Percentiles rank a stretch among this genome's conserved stretches.
Conservation (phyloP, 345 rosid genomes). For the Eucalyptus virginea region DNA sequence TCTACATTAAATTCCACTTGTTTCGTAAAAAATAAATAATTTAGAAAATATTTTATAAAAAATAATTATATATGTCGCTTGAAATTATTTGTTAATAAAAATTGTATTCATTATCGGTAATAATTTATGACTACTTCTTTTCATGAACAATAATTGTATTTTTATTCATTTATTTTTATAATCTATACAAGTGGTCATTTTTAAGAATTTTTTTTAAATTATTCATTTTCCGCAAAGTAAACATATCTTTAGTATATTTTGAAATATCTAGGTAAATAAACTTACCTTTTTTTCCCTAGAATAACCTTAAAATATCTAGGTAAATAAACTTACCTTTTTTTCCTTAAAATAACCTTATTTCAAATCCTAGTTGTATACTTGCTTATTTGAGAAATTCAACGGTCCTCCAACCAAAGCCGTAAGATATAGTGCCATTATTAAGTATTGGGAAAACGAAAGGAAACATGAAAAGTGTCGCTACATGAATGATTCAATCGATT, state of each 20-base stretch:
- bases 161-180: too few species aligned
- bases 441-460: background rate
- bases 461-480: background rate
- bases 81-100: too few species aligned
- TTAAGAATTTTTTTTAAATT: background rate
- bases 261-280: background rate
- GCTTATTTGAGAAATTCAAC: background rate
- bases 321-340: background rate
- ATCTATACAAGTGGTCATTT: too few species aligned
- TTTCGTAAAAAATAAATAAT: too few species aligned
- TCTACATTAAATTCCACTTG: background rate
- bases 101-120: fast-evolving
- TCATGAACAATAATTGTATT: background rate
- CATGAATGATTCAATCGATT: background rate
- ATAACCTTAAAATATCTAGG: background rate
- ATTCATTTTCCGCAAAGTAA: too few species aligned
- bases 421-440: background rate
- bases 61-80: background rate
- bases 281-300: background rate
- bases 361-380: background rate
- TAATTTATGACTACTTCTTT: background rate
- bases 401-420: background rate
- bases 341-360: background rate
- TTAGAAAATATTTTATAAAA: too few species aligned
- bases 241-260: too few species aligned